Evolutionary conservation across 805 yeast genomes (phyloP).

Genomic region (Candida vaughaniae): DNA sequence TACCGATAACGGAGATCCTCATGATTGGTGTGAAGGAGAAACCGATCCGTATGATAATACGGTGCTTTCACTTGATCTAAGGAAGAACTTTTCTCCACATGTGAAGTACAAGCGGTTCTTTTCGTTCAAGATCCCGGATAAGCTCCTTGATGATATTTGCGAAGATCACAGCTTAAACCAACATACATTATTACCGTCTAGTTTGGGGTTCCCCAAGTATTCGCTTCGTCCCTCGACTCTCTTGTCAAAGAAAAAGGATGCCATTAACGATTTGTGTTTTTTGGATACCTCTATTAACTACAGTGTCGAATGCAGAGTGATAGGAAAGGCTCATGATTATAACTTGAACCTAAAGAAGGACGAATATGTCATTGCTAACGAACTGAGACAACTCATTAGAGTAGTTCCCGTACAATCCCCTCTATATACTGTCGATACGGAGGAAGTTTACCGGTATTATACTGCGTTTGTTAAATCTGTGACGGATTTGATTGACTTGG

Average conservation of each 20-base stretch:
- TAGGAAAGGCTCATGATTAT: conserved; percentile 40
- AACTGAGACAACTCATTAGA: conserved; percentile 31
- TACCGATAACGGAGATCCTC: conserved; percentile 41
- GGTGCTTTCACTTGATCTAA: conserved; percentile 33
- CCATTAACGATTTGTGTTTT: conserved; percentile 33
- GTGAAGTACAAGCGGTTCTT: conserved; percentile 41
- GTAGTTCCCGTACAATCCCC: conserved; percentile 31
- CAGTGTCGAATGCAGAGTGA: conserved; percentile 39
- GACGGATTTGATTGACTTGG: conserved; percentile 14
- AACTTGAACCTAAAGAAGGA: conserved; percentile 21
- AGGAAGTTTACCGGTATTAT: conserved; percentile 24
- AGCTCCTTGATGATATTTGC: conserved; percentile 40
- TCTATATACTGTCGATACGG: conserved; percentile 13
- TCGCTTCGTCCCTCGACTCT: conserved; percentile 23
- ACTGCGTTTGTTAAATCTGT: conserved; percentile 34
- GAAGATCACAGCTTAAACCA: conserved; percentile 31
- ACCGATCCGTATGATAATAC: conserved; percentile 42
- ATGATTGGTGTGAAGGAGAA: conserved; percentile 47
- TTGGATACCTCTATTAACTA: conserved; percentile 35
- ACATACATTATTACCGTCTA: conserved; percentile 39
- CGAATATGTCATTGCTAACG: conserved; percentile 38
- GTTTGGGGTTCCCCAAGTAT: conserved; percentile 32
- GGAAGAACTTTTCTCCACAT: conserved; percentile 35
- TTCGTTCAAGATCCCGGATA: conserved; percentile 41
- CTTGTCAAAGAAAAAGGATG: conserved; percentile 20